Evolutionary conservation across 768 basidiomycete genomes (phyloP).

Genomic region (Jaapia argillacea): DNA sequence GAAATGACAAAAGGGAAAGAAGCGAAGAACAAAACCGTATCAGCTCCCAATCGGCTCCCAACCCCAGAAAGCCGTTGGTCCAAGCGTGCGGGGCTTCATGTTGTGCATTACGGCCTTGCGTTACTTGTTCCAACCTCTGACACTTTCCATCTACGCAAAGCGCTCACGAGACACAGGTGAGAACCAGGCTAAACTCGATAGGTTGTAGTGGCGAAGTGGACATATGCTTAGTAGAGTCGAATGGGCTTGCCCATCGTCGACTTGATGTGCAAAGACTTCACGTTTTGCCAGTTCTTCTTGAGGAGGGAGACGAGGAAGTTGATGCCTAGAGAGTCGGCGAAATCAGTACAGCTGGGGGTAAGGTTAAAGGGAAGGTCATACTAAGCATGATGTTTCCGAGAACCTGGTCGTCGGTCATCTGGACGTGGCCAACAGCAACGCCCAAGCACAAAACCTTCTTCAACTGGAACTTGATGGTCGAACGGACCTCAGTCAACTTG

Average conservation of each 20-base stretch:
- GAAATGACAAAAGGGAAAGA: too few species aligned
- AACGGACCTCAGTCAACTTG: constrained; percentile 93
- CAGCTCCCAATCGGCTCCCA: constrained; percentile 89
- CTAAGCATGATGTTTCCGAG: constrained; percentile 96
- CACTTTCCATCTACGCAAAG: constrained; percentile 11
- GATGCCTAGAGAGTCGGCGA: constrained; percentile 55
- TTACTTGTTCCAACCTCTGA: constrained; percentile 15
- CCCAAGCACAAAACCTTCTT: constrained; percentile 99
- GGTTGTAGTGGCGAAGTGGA: constrained; percentile 6
- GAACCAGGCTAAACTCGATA: constrained; percentile 6
- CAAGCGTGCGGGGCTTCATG: constrained; percentile 98
- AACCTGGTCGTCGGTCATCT: constrained; percentile 97
- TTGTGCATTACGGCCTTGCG: constrained; percentile 63
- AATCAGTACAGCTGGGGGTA: background rate
- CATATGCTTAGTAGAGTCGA: constrained; percentile 70
- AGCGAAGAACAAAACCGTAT: constrained; percentile 33
- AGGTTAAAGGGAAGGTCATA: constrained; percentile 24
- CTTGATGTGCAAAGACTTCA: constrained; percentile 98
- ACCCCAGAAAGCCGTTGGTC: constrained; percentile 71
- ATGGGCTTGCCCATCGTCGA: constrained; percentile 98
- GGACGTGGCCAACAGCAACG: constrained; percentile 95
- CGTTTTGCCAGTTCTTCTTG: constrained; percentile 99
- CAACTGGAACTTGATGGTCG: constrained; percentile 99
- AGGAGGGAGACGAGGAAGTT: constrained; percentile 99
- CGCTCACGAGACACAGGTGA: constrained; percentile 8